Evolutionary conservation across 768 basidiomycete genomes (phyloP), one percentile per base, ranked within the genome.

Genomic region (Exidia glandulosa): DNA sequence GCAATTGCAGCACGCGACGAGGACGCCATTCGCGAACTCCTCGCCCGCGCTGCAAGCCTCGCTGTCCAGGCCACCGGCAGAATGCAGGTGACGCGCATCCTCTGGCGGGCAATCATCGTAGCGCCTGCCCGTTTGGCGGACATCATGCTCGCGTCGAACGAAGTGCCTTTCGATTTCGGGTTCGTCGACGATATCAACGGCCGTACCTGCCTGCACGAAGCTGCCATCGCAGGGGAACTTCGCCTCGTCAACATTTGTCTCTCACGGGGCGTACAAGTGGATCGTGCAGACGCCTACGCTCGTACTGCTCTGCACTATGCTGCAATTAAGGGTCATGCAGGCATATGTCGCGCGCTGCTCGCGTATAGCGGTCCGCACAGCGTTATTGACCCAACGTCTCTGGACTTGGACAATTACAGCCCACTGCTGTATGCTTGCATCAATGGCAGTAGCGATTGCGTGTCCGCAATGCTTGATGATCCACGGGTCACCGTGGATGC

Each of bases 171-270:
- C 69, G 90, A 97, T 71, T 98, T 92, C 69, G 77, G 79, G 54
- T 97, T 92, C 68, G 79, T 97, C 54, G 96, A 98, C 69, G 94
- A 97, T 65, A 99, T 99, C 76, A 98, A 97, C 69, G 90, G 88
- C 45, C 83, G 96, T 34, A 94, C 89, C 2, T 92, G 90, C 64
- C 80, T 98, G 25, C 96, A 98, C 67, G 91, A 94, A 69, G 91
- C 94, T 2, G 87, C 94, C 16, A 91, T 93, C 56, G 84, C 87
- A 13, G 95, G 96, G 2, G 78, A 82, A 13, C 73, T 85, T 25
- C 80, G 86, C 13, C 81, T 98, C 56, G 90, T 92, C 60, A 73
- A 84, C 63, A 71, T 94, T 29, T 97, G 94, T 72, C 80, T 97
- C 23, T 77, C 81, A 60, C 83, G 83, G 58, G 81, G 82, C 16